Base-by-base conservation (phyloP, 1,284 basidiomycete genomes). In the Ceratobasidium sp. region DNA sequence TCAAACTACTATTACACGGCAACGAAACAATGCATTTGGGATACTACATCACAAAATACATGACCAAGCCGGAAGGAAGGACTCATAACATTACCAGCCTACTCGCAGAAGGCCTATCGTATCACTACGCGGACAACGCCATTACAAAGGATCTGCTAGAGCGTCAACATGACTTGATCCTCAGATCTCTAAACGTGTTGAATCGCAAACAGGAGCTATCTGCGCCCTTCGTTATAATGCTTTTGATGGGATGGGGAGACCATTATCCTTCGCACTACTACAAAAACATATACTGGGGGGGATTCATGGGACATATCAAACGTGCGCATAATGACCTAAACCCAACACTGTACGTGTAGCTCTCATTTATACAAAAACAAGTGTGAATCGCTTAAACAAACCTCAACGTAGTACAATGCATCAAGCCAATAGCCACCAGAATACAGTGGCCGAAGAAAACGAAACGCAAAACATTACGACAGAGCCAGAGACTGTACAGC, bases 1-100 rank as follows among this genome's bases (percentile, higher is more conserved):
- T 80, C 0, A 86, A 87, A 77, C 68, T 86, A 28, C 23, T 76
- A 67, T 23, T 57, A 17, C 52, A 76, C 54, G 66, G 74, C 6
- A 17, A 26, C 26, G 64, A 69, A 33, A 76, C 64, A 52, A 74
- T 75, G 33, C n/a, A 68, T 17, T 12, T 67, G 10, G 52, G 33
- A 5, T 73, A 44, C 20, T 76, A 76, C 46, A 44, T 68, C 17
- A 83, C 82, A 0, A 64, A 9, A 0, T 87, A 87, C 65, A 76
- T 78, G 2, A 77, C 81, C 0, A 84, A 84, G 73, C 81, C 74
- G 42, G 78, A 81, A 76, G 28, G 74, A 66, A 23, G 65, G 52
- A 69, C 79, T 82, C 83, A 80, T 82, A 84, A 81, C 82, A 17
- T 54, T 2, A 48, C 69, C 6, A 78, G 69, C 12, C 61, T 80